Evolutionary conservation across 1,284 basidiomycete genomes (phyloP), one percentile per base, ranked within the genome.

Genomic region (Cutaneotrichosporon cyanovorans): DNA sequence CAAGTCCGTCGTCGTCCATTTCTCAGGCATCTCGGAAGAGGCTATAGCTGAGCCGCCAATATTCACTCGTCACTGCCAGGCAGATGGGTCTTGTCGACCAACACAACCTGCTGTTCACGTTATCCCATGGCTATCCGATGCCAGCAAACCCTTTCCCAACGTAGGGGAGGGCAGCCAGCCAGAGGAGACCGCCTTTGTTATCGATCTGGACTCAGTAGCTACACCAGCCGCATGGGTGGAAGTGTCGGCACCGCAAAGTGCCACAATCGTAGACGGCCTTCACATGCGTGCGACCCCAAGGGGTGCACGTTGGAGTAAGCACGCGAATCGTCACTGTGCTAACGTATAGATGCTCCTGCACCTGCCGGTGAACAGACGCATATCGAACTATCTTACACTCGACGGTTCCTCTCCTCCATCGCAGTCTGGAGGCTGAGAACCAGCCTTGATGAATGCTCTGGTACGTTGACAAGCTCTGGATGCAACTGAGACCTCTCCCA

Each of bases 81-180:
- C 19, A 0, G 22, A 19, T 5, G 14, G 8, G 1, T 12, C 39
- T 5, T 60, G 56, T 32, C n/a, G 9, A 28, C 25, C 25, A 28
- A 12, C 25, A 33, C 10, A 37, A 9, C 35, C 28, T 12, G 16
- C 25, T 9, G 25, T 31, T 6, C 21, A 23, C 11, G 16, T 33
- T 18, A 23, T 61, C 6, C 62, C 63, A 0, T 45, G 30, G 15
- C 53, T 57, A 2, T 11, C 11, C 7, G 37, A 57, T n/a, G 31
- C 39, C 3, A 18, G 14, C 2, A 48, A 45, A 1, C 61, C 60
- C 2, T 69, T 69, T 44, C 68, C 69, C 3, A 22, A 61, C 16
- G 56, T 57, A 1, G 68, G 68, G 3, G 64, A 69, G 45, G 68
- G 68, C 2, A 50, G 60, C 16, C 44, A 53, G 15, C 25, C 55